phyloP scores from a whole-genome alignment of 2,329 filamentous ascomycete species.

The Aspergillus sp. region DNA sequence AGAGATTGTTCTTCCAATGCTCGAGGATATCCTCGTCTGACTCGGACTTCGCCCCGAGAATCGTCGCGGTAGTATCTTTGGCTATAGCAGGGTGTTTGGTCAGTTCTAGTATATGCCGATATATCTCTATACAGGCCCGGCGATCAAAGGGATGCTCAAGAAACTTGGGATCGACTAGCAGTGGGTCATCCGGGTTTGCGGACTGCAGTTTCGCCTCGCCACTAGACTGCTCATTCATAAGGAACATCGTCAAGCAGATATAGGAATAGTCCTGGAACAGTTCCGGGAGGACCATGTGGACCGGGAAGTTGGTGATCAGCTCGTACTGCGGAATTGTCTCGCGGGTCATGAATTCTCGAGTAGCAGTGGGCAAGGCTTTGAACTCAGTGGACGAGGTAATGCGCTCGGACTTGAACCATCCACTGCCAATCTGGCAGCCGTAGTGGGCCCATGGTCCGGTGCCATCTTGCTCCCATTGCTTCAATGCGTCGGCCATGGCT shows the following conservation, averaged over 20 bases:
- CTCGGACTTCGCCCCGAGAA: constrained; percentile 48
- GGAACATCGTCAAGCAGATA: constrained; percentile 46
- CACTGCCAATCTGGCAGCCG: constrained; percentile 38
- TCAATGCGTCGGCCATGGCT: constrained; percentile 47
- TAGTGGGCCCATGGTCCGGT: constrained; percentile 39
- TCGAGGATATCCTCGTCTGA: constrained; percentile 56
- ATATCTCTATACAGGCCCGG: constrained; percentile 49
- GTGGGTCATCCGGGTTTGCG: constrained; percentile 50
- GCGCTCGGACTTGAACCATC: constrained; percentile 45
- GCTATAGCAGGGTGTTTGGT: constrained; percentile 46
- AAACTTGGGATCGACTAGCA: constrained; percentile 56
- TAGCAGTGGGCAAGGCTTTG: constrained; percentile 43
- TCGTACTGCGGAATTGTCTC: constrained; percentile 60
- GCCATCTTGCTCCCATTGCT: constrained; percentile 49
- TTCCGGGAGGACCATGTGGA: constrained; percentile 44
- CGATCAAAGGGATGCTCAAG: constrained; percentile 57
- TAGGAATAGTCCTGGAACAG: constrained; percentile 44
- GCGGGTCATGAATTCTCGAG: constrained; percentile 40
- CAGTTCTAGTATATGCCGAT: constrained; percentile 46
- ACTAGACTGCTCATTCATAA: constrained; percentile 55
- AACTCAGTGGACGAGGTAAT: constrained; percentile 51
- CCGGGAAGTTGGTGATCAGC: constrained; percentile 49
- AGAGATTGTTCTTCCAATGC: constrained; percentile 44
- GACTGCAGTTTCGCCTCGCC: constrained; percentile 57
- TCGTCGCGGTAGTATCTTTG: constrained; percentile 43